A percentile compares a stretch with the other conserved stretches of the same genome.
These are phyloP conservation scores for Hypoxylon sp. DNA, from an alignment of 2,329 filamentous ascomycete species.

Conservation along the genomic window DNA sequence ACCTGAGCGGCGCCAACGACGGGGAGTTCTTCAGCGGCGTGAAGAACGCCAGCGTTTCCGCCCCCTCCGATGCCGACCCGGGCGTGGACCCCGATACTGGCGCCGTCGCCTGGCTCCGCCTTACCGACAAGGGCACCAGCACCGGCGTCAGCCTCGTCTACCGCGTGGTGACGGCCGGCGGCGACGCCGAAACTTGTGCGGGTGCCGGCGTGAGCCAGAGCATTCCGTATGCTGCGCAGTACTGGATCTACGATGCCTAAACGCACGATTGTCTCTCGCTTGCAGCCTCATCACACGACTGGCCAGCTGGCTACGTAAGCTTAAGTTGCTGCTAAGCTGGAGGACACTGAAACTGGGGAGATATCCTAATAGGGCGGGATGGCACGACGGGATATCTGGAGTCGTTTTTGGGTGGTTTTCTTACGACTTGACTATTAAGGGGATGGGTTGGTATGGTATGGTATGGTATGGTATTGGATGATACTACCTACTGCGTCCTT, in stretches of 20 bases:
- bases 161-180: slow-evolving; percentile 67
- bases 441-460: slow-evolving; percentile 10
- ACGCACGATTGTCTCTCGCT: too few relatives aligned
- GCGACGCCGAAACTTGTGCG: slow-evolving; percentile 58
- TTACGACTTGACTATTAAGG: background rate
- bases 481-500: slow-evolving; percentile 1
- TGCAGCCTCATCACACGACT: too few relatives aligned
- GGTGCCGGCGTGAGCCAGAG: slow-evolving; percentile 58
- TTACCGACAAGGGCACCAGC: slow-evolving; percentile 57
- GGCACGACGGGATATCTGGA: background rate
- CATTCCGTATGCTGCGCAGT: slow-evolving; percentile 67
- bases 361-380: slow-evolving; percentile 1
- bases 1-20: slow-evolving; percentile 56
- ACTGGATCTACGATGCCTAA: slow-evolving; percentile 63
- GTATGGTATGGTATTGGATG: background rate
- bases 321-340: background rate
- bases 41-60: slow-evolving; percentile 62
- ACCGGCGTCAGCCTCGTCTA: slow-evolving; percentile 59
- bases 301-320: background rate
- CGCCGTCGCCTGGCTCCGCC: slow-evolving; percentile 67
- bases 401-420: background rate
- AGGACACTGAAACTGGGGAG: background rate
- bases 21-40: slow-evolving; percentile 59
- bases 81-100: slow-evolving; percentile 61
- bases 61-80: slow-evolving; percentile 61